phyloP scores from a whole-genome alignment of 139 green algal genomes.

The Tetraselmis striata region DNA sequence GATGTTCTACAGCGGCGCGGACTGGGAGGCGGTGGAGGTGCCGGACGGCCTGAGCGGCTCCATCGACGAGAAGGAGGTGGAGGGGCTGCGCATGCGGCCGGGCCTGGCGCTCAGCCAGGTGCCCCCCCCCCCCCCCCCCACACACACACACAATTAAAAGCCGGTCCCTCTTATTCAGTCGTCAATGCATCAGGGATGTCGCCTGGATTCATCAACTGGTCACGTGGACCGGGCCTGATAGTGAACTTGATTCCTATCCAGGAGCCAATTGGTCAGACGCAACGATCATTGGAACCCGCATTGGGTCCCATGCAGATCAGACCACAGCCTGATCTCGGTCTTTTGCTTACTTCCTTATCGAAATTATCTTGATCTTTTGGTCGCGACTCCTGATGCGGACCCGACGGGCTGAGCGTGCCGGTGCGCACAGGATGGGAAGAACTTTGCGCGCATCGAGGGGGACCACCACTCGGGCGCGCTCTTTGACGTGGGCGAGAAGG shows the following conservation, averaged over 20 bases:
- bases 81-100: conserved; percentile 64
- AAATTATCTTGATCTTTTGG: too few species aligned
- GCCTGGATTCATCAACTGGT: too few species aligned
- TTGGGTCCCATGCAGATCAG: too few species aligned
- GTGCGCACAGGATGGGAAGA: conserved; percentile 74
- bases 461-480: conserved; percentile 85
- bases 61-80: not conserved
- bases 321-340: too few species aligned
- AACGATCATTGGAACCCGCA: too few species aligned
- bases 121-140: too few species aligned
- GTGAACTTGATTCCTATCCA: too few species aligned
- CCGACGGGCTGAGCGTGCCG: not conserved
- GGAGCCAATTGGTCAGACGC: too few species aligned
- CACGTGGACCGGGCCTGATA: too few species aligned
- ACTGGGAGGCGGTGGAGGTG: conserved; percentile 50
- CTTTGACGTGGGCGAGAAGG: conserved; percentile 74
- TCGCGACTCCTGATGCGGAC: too few species aligned
- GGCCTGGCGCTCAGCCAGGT: conserved; percentile 83
- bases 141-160: not conserved
- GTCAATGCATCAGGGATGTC: too few species aligned
- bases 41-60: conserved; percentile 29
- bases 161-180: not conserved
- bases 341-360: too few species aligned
- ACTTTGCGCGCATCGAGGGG: conserved; percentile 93
- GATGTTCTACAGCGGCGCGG: conserved; percentile 89